Percentiles rank a stretch among this genome's conserved stretches.
Evolutionary conservation across 1,284 basidiomycete genomes (phyloP).

Genomic region (Trichosporon asahii): DNA sequence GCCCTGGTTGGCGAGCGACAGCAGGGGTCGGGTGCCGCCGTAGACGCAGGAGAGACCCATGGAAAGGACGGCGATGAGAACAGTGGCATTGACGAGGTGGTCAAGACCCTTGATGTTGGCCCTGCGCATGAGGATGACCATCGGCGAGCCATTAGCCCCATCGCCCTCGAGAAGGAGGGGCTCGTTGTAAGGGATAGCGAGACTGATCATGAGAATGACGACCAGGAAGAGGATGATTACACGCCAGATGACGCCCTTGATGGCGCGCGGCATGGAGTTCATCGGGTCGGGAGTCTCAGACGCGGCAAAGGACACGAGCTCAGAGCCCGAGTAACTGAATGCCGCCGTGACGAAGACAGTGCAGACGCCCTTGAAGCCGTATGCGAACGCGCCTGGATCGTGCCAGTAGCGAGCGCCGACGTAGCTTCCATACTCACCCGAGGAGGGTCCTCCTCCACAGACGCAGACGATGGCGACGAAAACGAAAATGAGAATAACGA

Average conservation of each 20-base stretch:
- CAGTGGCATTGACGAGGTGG: slow-evolving; percentile 24
- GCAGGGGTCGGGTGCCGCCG: slow-evolving; percentile 46
- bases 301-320: slow-evolving; percentile 74
- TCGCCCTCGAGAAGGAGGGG: slow-evolving; percentile 45
- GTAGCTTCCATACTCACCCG: slow-evolving; percentile 40
- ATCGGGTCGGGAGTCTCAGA: slow-evolving; percentile 34
- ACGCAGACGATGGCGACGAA: slow-evolving; percentile 44
- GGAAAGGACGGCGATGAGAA: slow-evolving; percentile 43
- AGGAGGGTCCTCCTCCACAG: slow-evolving; percentile 44
- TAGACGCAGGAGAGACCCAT: slow-evolving; percentile 4
- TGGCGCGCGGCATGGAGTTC: slow-evolving; percentile 18
- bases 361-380: slow-evolving; percentile 55
- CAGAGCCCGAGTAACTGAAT: slow-evolving; percentile 68
- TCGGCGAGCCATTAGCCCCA: slow-evolving; percentile 54
- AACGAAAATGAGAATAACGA: slow-evolving; percentile 51
- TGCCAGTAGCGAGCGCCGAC: slow-evolving; percentile 42
- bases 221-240: slow-evolving; percentile 54
- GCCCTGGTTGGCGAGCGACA: slow-evolving; percentile 48
- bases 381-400: slow-evolving; percentile 50
- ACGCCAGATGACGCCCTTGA: slow-evolving; percentile 54
- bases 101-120: slow-evolving; percentile 53
- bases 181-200: slow-evolving; percentile 52
- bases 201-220: slow-evolving; percentile 43
- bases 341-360: slow-evolving; percentile 57
- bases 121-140: slow-evolving; percentile 54